Evolutionary conservation across 2,329 filamentous ascomycete species (phyloP).

Genomic region (Epichloe baconii): DNA sequence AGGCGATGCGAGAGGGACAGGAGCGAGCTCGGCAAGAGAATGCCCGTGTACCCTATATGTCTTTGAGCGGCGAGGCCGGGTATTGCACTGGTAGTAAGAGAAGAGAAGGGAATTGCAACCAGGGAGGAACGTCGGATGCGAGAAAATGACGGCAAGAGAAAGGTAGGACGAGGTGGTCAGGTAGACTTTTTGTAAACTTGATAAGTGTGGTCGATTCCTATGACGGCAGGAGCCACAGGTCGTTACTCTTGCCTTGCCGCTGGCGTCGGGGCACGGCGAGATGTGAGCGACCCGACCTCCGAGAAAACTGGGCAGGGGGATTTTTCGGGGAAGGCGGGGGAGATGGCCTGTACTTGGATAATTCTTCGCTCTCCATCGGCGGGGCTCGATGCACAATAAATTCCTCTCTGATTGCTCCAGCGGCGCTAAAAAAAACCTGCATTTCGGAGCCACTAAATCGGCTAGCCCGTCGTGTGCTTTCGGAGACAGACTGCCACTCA

Average conservation of each 20-base stretch:
- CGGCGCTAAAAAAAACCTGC: neutral
- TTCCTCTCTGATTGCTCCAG: too few species aligned
- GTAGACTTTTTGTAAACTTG: conserved; percentile 1
- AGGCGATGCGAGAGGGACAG: neutral
- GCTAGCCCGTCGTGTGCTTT: neutral
- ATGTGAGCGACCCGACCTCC: too few species aligned
- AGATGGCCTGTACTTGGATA: neutral
- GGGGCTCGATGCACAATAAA: neutral
- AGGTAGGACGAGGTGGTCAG: neutral
- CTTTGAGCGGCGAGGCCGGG: neutral
- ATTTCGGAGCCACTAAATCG: neutral
- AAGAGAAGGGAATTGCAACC: neutral
- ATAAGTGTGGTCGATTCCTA: too few species aligned
- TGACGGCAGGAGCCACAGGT: too few species aligned
- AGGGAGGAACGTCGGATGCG: neutral
- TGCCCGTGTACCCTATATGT: neutral
- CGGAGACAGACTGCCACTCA: neutral
- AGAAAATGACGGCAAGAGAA: neutral
- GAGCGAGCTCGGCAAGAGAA: neutral
- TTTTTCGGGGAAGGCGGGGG: too few species aligned
- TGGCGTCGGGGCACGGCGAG: neutral
- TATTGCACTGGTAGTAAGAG: neutral
- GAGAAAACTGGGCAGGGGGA: too few species aligned
- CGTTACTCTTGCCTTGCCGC: neutral
- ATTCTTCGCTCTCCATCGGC: neutral